Evolutionary conservation across 2,329 filamentous ascomycete genomes (phyloP).

Genomic region (Stachybotrys elegans): DNA sequence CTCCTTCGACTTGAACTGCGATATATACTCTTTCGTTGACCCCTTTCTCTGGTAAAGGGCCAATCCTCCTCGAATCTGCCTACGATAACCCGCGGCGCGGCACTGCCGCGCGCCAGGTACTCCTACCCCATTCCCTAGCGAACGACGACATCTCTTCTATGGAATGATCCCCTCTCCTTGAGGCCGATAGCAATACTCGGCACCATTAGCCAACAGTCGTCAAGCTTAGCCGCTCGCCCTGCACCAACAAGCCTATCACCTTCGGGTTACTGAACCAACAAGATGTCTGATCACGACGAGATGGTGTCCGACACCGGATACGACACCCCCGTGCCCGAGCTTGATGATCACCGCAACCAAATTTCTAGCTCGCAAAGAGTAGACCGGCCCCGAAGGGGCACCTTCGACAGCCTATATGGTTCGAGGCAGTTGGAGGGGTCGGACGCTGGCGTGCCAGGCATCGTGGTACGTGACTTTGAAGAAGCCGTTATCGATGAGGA

Average conservation of each 20-base stretch:
- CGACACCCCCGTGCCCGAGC: slow-evolving; percentile 69
- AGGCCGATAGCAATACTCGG: slow-evolving; percentile 21
- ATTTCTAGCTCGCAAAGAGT: slow-evolving; percentile 53
- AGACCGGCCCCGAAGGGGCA: slow-evolving; percentile 62
- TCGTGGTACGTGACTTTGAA: slow-evolving; percentile 74
- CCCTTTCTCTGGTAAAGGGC: too few relatives aligned
- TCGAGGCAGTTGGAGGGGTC: slow-evolving; percentile 41
- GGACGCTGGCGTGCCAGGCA: slow-evolving; percentile 32
- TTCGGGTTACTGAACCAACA: too few relatives aligned
- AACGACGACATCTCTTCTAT: slow-evolving; percentile 22
- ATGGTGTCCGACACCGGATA: slow-evolving; percentile 56
- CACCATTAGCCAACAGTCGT: too few relatives aligned
- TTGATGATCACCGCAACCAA: slow-evolving; percentile 83
- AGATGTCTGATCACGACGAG: slow-evolving; percentile 66
- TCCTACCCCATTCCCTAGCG: slow-evolving; percentile 15
- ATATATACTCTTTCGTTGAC: too few relatives aligned
- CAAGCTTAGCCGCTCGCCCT: too few relatives aligned
- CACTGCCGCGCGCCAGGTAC: slow-evolving; percentile 29
- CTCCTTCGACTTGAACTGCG: slow-evolving; percentile 17
- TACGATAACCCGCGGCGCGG: too few relatives aligned
- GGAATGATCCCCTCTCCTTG: slow-evolving; percentile 23
- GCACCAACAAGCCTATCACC: too few relatives aligned
- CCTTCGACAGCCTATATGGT: slow-evolving; percentile 65
- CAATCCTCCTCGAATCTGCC: too few relatives aligned
- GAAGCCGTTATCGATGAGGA: slow-evolving; percentile 75